Evolutionary conservation across 306 rosid species (phyloP).

Genomic region (Ziziphus jujuba): DNA sequence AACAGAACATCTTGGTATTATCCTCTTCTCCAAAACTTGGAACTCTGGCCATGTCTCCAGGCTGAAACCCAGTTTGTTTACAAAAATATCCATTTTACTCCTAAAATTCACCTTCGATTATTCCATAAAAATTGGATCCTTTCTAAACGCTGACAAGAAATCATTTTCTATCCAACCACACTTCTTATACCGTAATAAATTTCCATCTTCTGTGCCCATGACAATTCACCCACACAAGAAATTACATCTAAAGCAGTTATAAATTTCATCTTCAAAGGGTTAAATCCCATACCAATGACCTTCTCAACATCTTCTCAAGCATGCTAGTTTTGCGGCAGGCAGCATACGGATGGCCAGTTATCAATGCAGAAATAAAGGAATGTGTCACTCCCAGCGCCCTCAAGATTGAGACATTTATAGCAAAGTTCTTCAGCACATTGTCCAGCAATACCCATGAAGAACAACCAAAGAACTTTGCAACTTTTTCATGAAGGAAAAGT

Average conservation of each 20-base stretch:
- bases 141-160: constrained; percentile 25
- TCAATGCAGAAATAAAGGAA: not conserved
- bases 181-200: constrained; percentile 14
- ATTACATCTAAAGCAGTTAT: constrained; percentile 16
- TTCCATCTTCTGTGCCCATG: constrained; percentile 22
- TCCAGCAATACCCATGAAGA: too few relatives aligned
- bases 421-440: not conserved
- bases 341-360: not conserved
- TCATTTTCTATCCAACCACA: constrained; percentile 36
- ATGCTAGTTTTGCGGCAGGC: not conserved
- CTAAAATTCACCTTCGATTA: constrained; percentile 19
- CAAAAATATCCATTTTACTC: constrained; percentile 20
- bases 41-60: constrained; percentile 11
- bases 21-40: constrained; percentile 32
- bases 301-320: constrained; percentile 6
- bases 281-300: constrained; percentile 30
- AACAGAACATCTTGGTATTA: constrained; percentile 45
- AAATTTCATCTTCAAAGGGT: constrained; percentile 19
- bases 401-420: not conserved
- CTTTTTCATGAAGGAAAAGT: too few relatives aligned
- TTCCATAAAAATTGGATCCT: constrained; percentile 23
- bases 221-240: not conserved
- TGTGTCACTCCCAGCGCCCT: constrained; percentile 5
- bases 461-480: too few relatives aligned
- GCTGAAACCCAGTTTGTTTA: constrained; percentile 25